These are phyloP conservation scores for Aphanomyces cochlioides DNA, from an alignment of 352 stramenopile species.

Conservation along the genomic window DNA sequence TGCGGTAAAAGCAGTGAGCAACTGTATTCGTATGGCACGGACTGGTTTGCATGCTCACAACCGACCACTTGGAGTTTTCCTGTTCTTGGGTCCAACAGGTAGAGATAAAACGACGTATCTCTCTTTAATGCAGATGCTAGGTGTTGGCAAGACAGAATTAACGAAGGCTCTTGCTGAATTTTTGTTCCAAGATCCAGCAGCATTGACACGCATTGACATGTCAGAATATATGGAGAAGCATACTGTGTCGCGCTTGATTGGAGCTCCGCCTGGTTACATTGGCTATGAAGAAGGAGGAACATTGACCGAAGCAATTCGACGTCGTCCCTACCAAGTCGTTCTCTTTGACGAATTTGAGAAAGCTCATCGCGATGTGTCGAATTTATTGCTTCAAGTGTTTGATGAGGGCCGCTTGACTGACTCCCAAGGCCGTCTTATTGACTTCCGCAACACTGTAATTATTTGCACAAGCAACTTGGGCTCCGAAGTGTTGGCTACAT, in stretches of 20 bases:
- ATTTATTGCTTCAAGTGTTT: constrained; percentile 92
- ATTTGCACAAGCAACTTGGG: constrained; percentile 98
- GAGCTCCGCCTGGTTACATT: constrained; percentile 90
- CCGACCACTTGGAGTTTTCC: constrained; percentile 92
- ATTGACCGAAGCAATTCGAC: constrained; percentile 93
- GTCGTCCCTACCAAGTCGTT: constrained; percentile 93
- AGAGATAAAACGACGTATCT: constrained; percentile 16
- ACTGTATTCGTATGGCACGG: constrained; percentile 88
- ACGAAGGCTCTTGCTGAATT: constrained; percentile 93
- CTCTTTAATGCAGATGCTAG: constrained; percentile 37
- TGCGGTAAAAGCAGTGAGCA: constrained; percentile 87
- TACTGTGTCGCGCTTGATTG: constrained; percentile 88
- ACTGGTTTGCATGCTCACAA: constrained; percentile 94
- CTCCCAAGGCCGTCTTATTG: constrained; percentile 91
- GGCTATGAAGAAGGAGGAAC: constrained; percentile 94
- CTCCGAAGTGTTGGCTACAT: constrained; percentile 74
- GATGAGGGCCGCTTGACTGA: constrained; percentile 92
- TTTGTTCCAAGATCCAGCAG: constrained; percentile 94
- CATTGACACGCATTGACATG: constrained; percentile 96
- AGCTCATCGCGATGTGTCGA: constrained; percentile 94
- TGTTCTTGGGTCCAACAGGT: constrained; percentile 93
- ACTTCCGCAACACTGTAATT: constrained; percentile 97
- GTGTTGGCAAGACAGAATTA: constrained; percentile 96
- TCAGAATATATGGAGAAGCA: constrained; percentile 98
- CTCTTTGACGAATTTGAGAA: constrained; percentile 99